Percentiles rank a stretch among this genome's conserved stretches.
These are phyloP conservation scores for Elongisporangium anandrum DNA, from an alignment of 352 stramenopile species.

Conservation along the genomic window DNA sequence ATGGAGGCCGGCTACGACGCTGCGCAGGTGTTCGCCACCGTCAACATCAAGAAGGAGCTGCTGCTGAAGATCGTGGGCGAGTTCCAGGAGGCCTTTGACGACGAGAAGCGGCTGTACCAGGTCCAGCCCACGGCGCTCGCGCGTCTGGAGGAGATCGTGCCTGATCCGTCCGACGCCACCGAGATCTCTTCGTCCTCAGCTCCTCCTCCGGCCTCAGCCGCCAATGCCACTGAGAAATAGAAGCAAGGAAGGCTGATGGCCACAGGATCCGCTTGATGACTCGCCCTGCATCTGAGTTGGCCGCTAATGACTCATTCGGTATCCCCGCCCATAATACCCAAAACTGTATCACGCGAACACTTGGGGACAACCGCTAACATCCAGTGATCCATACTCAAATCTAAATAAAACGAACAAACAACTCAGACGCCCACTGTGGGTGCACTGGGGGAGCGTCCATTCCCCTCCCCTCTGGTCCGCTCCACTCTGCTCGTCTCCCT, in stretches of 20 bases:
- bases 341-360: neutral
- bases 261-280: too few species aligned
- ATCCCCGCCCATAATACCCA: neutral
- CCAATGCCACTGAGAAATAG: neutral
- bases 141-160: constrained; percentile 79
- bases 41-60: constrained; percentile 83
- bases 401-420: neutral
- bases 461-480: neutral
- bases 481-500: too few species aligned
- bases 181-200: neutral
- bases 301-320: neutral
- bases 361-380: neutral
- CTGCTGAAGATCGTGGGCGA: constrained; percentile 77
- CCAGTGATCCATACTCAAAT: neutral
- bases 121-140: constrained; percentile 61
- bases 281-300: too few species aligned
- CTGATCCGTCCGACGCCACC: constrained; percentile 30
- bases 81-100: constrained; percentile 71
- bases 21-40: constrained; percentile 60
- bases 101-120: constrained; percentile 63
- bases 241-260: neutral
- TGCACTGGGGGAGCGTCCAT: neutral
- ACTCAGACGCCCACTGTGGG: neutral
- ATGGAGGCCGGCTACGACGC: constrained; percentile 75
- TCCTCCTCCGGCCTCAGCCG: neutral